phyloP scores from a whole-genome alignment of 2,329 filamentous ascomycete genomes.

The Pseudogymnoascus destructans region DNA sequence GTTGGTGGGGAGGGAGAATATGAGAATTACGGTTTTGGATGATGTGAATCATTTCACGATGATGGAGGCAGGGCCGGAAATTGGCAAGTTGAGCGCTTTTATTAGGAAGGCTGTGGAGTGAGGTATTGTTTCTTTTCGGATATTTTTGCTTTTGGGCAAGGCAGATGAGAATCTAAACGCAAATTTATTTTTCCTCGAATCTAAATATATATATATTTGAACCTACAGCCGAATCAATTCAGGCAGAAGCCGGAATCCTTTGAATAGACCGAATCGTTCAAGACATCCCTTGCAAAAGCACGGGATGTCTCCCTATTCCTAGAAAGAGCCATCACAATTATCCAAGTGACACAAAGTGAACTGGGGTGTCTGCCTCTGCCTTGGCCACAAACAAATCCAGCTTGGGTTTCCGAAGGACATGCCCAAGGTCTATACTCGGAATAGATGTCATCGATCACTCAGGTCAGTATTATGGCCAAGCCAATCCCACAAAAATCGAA shows the following conservation, averaged over 20 bases:
- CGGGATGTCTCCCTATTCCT: too few species aligned
- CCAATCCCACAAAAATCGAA: neutral
- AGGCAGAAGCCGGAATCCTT: neutral
- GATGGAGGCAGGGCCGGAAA: slow-evolving; percentile 7
- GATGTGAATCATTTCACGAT: slow-evolving; percentile 13
- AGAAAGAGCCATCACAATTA: neutral
- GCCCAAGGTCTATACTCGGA: neutral
- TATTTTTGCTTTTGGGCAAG: neutral
- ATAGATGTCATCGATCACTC: neutral
- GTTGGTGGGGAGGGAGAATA: slow-evolving; percentile 6
- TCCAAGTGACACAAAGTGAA: neutral
- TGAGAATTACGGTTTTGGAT: neutral
- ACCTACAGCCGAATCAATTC: neutral
- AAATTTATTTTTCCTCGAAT: neutral
- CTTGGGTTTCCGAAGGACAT: neutral
- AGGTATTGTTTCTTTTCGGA: neutral
- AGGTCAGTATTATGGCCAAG: neutral
- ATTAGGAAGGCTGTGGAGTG: neutral
- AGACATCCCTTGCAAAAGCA: neutral
- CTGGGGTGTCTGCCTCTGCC: neutral
- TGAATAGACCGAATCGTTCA: neutral
- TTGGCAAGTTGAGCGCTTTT: neutral
- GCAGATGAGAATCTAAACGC: neutral
- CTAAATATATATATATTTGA: neutral
- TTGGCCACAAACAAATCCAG: neutral